Evolutionary conservation across 2,329 filamentous ascomycete species (phyloP), one percentile per base, ranked within the genome.

Genomic region (Daldinia sp.): DNA sequence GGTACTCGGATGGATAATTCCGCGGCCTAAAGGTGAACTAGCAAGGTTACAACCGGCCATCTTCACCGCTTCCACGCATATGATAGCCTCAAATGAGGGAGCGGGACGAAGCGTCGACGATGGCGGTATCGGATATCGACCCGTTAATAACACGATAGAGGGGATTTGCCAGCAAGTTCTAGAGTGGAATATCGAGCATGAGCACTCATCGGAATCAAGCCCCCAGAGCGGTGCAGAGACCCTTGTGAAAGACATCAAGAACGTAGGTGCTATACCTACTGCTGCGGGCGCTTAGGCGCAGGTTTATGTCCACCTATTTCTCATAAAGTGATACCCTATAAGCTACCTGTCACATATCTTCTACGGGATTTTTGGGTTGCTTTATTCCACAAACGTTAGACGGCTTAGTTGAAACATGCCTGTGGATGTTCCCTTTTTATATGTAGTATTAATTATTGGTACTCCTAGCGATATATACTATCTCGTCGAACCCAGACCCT

Each of bases 41-140:
- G 74, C 72, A 6, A 70, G 80, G 62, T 68, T 85, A 41, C 83
- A 85, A 74, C 83, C 82, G 10, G 77, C 78, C 1, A 74, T 78
- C 3, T 78, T 83, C 56, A 76, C 74, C 4, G 79, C 81, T 12
- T 70, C 78, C 3, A 73, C 79, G 26, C 79, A 82, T 58, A 74
- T 77, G 37, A 67, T 83, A 4, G 76, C 80, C 4, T 79, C 81
- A 41, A 81, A 83, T 62, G 71, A 70, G 10, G 72, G 75, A 51
- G 83, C 82, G 5, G 76, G 77, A 69, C 79, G 71, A 68, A 70
- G 73, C 4, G 76, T 81, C 1, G 78, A 76, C 35, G 77, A 82
- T 7, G 82, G 82, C 0, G 82, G 82, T 0, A 68, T 85, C 30
- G 83, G 81, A 10, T 84, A 84, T 56, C 62, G 60, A 54, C 77